phyloP scores from a whole-genome alignment of 2,329 filamentous ascomycete species.

The Pyricularia sp. region DNA sequence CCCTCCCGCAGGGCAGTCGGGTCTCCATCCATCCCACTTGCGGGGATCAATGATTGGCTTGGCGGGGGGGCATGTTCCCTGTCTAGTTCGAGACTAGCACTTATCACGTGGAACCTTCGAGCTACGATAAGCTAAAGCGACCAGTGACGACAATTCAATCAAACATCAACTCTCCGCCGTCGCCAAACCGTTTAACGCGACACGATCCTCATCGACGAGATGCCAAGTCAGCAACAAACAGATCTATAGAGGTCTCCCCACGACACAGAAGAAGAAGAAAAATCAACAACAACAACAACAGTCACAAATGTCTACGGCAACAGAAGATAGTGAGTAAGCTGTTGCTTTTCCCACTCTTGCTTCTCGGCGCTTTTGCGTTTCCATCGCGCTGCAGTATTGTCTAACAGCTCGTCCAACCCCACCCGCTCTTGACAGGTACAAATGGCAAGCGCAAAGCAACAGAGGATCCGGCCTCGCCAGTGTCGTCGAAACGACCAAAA shows the following conservation, averaged over 20 bases:
- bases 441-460: constrained; percentile 60
- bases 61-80: not conserved
- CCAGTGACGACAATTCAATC: not conserved
- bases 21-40: not conserved
- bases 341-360: not conserved
- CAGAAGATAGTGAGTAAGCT: constrained; percentile 11
- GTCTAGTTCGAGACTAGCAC: not conserved
- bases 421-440: constrained; percentile 12
- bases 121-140: not conserved
- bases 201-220: not conserved
- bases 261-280: constrained; percentile 8
- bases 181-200: not conserved
- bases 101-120: not conserved
- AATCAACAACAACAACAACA: not conserved
- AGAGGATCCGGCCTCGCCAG: constrained; percentile 49
- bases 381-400: not conserved
- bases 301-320: not conserved
- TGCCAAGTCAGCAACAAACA: not conserved
- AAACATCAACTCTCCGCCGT: not conserved
- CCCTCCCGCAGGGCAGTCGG: not conserved
- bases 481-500: constrained; percentile 53
- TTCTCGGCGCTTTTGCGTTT: not conserved
- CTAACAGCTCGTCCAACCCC: not conserved
- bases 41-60: not conserved
- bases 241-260: not conserved